Evolutionary conservation across 306 rosid species (phyloP).

Genomic region (Lithocarpus polystachyus): DNA sequence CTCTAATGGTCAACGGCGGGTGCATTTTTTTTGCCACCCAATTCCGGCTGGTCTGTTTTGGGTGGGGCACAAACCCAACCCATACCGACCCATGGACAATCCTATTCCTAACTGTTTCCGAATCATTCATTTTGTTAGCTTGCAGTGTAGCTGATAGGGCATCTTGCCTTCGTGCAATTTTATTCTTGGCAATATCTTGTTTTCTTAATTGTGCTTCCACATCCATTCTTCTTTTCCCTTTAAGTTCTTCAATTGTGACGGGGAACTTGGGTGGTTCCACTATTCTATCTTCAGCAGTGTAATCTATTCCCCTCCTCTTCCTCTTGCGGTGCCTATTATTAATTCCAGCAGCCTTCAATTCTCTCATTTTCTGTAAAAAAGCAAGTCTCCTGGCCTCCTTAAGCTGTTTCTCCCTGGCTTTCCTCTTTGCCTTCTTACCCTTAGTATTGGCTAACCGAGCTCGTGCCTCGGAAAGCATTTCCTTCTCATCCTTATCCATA

Average conservation of each 20-base stretch:
- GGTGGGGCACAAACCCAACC: too few relatives aligned
- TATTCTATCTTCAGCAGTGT: slow-evolving; percentile 72
- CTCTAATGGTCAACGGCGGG: too few relatives aligned
- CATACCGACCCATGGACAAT: too few relatives aligned
- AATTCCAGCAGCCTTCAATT: slow-evolving; percentile 90
- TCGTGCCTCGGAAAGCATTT: slow-evolving; percentile 94
- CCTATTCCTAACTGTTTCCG: slow-evolving; percentile 88
- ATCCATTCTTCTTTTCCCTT: slow-evolving; percentile 84
- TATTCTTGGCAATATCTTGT: slow-evolving; percentile 82
- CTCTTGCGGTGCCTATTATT: slow-evolving; percentile 79
- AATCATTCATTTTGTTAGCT: slow-evolving; percentile 86
- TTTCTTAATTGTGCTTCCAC: slow-evolving; percentile 74
- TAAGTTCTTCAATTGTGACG: slow-evolving; percentile 90
- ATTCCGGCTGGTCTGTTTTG: too few relatives aligned
- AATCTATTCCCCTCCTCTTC: slow-evolving; percentile 89
- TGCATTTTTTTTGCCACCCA: too few relatives aligned
- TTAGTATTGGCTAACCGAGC: slow-evolving; percentile 90
- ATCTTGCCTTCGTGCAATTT: slow-evolving; percentile 84
- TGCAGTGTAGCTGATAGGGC: slow-evolving; percentile 86
- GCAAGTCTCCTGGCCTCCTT: slow-evolving; percentile 97
- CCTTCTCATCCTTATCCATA: slow-evolving; percentile 97
- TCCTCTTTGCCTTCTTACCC: slow-evolving; percentile 89
- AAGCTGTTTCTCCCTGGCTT: slow-evolving; percentile 91
- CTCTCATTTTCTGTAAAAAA: slow-evolving; percentile 92
- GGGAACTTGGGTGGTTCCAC: slow-evolving; percentile 79